These are phyloP conservation scores for Retiboletus fuscus DNA, from an alignment of 1,284 basidiomycete species.

Conservation along the genomic window DNA sequence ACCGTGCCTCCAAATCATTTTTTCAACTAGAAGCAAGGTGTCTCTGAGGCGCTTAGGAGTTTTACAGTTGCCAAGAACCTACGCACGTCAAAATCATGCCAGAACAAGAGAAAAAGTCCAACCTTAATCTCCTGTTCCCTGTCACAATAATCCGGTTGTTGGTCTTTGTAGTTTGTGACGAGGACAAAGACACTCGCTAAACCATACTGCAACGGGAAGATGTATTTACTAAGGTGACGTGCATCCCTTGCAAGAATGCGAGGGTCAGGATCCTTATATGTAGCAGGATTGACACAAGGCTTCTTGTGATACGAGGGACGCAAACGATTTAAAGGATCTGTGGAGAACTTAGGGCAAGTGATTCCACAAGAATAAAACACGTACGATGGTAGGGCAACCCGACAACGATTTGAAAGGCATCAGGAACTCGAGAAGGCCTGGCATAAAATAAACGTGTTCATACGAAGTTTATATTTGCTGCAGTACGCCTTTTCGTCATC, in stretches of 20 bases:
- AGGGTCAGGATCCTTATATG: constrained; percentile 57
- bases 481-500: constrained; percentile 53
- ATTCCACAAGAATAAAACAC: constrained; percentile 34
- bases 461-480: constrained; percentile 67
- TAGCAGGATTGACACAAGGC: constrained; percentile 37
- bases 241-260: constrained; percentile 60
- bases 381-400: constrained; percentile 79
- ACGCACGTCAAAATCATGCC: constrained; percentile 9
- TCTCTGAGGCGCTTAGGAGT: constrained; percentile 80
- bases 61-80: constrained; percentile 64
- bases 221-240: constrained; percentile 80
- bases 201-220: constrained; percentile 84
- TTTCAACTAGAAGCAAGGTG: constrained; percentile 66
- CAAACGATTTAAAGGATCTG: constrained; percentile 74
- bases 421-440: constrained; percentile 63
- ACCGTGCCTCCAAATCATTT: constrained; percentile 74
- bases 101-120: not conserved
- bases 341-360: constrained; percentile 21
- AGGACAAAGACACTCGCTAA: constrained; percentile 67
- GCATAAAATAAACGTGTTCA: constrained; percentile 78
- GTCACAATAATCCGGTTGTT: constrained; percentile 67
- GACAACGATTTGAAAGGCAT: constrained; percentile 60
- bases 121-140: constrained; percentile 82
- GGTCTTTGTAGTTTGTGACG: constrained; percentile 42
- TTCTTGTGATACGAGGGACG: constrained; percentile 55